phyloP scores from a whole-genome alignment of 352 stramenopile genomes.

The Lagenidium sp. region DNA sequence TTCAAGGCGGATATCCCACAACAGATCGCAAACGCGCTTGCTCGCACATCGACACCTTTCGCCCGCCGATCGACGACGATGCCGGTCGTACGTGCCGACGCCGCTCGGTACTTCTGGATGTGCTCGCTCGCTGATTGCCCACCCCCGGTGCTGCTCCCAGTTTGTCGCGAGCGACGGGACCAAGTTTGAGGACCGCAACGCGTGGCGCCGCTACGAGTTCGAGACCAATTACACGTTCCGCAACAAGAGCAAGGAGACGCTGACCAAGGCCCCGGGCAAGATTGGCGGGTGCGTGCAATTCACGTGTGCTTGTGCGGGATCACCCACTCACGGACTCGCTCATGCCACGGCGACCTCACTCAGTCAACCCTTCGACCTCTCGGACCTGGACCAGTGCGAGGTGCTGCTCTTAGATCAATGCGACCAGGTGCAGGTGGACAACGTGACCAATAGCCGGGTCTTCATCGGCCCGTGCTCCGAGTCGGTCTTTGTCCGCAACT shows the following conservation, averaged over 20 bases:
- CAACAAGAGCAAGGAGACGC: constrained; percentile 67
- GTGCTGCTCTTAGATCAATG: constrained; percentile 82
- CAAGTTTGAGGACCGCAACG: constrained; percentile 72
- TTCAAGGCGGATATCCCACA: too few species aligned
- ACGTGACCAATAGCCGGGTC: constrained; percentile 75
- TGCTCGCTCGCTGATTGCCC: too few species aligned
- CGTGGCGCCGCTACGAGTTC: constrained; percentile 87
- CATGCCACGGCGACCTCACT: too few species aligned
- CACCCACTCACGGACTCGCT: too few species aligned
- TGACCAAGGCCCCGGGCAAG: constrained; percentile 73
- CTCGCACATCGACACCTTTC: too few species aligned
- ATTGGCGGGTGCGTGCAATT: constrained; percentile 40
- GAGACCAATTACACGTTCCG: constrained; percentile 90
- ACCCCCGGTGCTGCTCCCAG: too few species aligned
- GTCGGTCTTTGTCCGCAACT: constrained; percentile 88
- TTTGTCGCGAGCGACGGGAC: constrained; percentile 86
- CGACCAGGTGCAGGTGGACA: constrained; percentile 90
- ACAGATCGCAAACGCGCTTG: too few species aligned
- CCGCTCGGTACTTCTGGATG: too few species aligned
- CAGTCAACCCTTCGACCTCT: constrained; percentile 85
- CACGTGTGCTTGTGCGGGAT: too few species aligned
- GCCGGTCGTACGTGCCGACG: constrained; percentile 5
- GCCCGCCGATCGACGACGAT: too few species aligned
- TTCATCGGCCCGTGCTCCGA: constrained; percentile 84
- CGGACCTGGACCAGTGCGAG: constrained; percentile 70